phyloP scores from a whole-genome alignment of 192 early-diverging fungal species.

The Piromyces finnis region DNA sequence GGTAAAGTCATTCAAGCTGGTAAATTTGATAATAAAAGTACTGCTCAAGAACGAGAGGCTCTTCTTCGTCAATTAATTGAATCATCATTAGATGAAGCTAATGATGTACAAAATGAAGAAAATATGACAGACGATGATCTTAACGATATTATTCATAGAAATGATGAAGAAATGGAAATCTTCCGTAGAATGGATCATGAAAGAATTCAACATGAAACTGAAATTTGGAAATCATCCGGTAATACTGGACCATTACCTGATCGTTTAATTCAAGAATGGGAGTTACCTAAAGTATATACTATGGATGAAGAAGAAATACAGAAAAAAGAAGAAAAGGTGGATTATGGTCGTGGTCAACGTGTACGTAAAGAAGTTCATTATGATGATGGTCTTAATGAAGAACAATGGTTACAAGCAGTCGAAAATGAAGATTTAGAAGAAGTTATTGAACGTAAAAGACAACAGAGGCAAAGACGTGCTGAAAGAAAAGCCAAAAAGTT shows the following conservation, averaged over 20 bases:
- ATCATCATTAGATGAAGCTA: slow-evolving; percentile 27
- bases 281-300: slow-evolving; percentile 67
- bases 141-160: slow-evolving; percentile 81
- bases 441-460: slow-evolving; percentile 16
- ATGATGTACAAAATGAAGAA: slow-evolving; percentile 44
- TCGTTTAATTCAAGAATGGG: slow-evolving; percentile 64
- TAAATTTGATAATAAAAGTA: slow-evolving; percentile 95
- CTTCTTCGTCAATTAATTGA: slow-evolving; percentile 37
- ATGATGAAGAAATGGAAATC: slow-evolving; percentile 54
- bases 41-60: slow-evolving; percentile 78
- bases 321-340: slow-evolving; percentile 15
- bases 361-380: slow-evolving; percentile 58
- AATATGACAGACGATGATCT: slow-evolving; percentile 74
- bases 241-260: slow-evolving; percentile 38
- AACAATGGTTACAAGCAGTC: slow-evolving; percentile 65
- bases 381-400: slow-evolving; percentile 84
- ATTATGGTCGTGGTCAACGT: slow-evolving; percentile 56
- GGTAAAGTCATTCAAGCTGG: slow-evolving; percentile 98
- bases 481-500: slow-evolving; percentile 7
- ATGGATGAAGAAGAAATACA: slow-evolving; percentile 28
- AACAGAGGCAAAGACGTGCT: slow-evolving; percentile 8
- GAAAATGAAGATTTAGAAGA: slow-evolving; percentile 8
- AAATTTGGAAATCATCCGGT: slow-evolving; percentile 33
- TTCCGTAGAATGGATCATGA: slow-evolving; percentile 65
- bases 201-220: slow-evolving; percentile 26